Evolutionary conservation across 2,329 filamentous ascomycete genomes (phyloP), one percentile per base, ranked within the genome.

Genomic region (Lecanicillium sp.): DNA sequence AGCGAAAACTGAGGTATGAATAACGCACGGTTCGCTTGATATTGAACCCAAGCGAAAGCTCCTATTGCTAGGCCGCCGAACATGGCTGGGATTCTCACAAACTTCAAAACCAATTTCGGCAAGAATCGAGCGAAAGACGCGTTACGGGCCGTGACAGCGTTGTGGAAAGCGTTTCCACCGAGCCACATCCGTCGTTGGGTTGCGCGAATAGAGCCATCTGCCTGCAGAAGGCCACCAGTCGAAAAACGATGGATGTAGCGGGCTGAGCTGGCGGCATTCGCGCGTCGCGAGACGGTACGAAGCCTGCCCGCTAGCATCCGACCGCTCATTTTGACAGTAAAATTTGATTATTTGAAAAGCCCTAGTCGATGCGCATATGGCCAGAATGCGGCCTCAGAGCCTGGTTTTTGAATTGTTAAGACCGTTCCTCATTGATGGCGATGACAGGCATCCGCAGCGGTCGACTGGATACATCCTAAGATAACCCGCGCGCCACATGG

Each of bases 41-140:
- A 97, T 64, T 98, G 93, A 41, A 98, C 71, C 77, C 95, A 98
- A 21, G 90, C 90, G 51, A 94, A 71, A 3, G 87, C 87, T 12
- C 88, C 90, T 55, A 98, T 79, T 60, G 90, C 87, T 39, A 90
- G 79, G 35, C 89, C 90, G 35, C 91, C 93, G 60, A 95, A 90
- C 71, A 96, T 85, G 50, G 93, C 93, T 17, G 93, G 93, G 47
- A 95, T 74, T 49, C 90, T 82, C 29, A 84, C 78, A 57, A 98
- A 85, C 71, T 96, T 98, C 61, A 93, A 69, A n/a, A 93, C 83
- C 43, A 98, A 75, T 63, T 88, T 91, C 2, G 94, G 94, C 26
- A 98, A 71, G 51, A 84, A 73, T 41, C 81, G 73, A 36, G 68
- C 77, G 58, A 84, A 85, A 6, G 81, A 84, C 20, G 74, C 80